These are phyloP conservation scores for Aspergillus glaucus DNA, from an alignment of 2,329 filamentous ascomycete genomes.

Conservation along the genomic window DNA sequence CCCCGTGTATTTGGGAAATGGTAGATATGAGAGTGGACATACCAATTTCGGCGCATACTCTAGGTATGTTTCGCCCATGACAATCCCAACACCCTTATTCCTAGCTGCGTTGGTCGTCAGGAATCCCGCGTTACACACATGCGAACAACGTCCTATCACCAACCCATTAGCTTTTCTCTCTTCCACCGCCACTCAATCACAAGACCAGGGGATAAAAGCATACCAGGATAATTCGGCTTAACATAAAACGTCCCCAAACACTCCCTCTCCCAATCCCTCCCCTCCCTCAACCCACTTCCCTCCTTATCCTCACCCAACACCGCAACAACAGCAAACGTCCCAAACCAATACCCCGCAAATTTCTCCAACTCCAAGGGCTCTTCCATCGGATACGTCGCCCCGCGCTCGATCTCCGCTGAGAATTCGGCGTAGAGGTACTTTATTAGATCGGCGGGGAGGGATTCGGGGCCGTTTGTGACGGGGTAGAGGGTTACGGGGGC, in stretches of 20 bases:
- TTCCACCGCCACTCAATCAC: not conserved
- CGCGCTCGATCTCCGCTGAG: slow-evolving; percentile 28
- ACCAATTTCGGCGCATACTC: slow-evolving; percentile 33
- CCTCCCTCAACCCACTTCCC: slow-evolving; percentile 14
- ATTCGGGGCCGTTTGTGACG: slow-evolving; percentile 15
- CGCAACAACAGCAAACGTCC: slow-evolving; percentile 31
- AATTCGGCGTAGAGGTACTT: slow-evolving; percentile 27
- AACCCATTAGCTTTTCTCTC: not conserved
- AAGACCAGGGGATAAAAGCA: slow-evolving; percentile 3
- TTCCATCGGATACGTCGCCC: slow-evolving; percentile 36
- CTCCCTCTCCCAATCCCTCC: slow-evolving; percentile 27
- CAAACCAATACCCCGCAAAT: slow-evolving; percentile 35
- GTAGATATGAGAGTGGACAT: slow-evolving; percentile 5
- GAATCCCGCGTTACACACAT: slow-evolving; percentile 35
- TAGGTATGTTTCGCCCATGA: slow-evolving; percentile 33
- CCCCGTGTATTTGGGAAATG: not conserved
- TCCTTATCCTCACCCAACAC: slow-evolving; percentile 15
- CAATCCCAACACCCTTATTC: slow-evolving; percentile 27
- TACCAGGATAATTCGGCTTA: slow-evolving; percentile 38
- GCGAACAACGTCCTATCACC: slow-evolving; percentile 30
- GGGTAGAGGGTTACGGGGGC: slow-evolving; percentile 24
- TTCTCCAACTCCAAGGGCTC: slow-evolving; percentile 22
- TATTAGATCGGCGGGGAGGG: slow-evolving; percentile 19
- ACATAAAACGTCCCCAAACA: slow-evolving; percentile 38
- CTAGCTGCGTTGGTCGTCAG: slow-evolving; percentile 27